These are phyloP conservation scores for Ceratobasidium sp. DNA, from an alignment of 1,284 basidiomycete genomes.

Conservation along the genomic window DNA sequence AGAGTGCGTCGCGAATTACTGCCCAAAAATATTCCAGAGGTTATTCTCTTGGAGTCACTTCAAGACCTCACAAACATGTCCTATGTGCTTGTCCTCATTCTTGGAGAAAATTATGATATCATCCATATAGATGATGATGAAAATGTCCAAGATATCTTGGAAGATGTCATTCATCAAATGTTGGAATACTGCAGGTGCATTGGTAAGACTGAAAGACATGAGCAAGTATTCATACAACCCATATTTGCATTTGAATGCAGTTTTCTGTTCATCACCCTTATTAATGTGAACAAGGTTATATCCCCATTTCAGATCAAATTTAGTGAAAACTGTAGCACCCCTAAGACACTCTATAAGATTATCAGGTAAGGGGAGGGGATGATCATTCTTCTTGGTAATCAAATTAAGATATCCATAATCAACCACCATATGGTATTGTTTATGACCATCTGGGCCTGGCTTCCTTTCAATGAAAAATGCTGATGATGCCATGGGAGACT, in stretches of 20 bases:
- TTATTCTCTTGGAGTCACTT: too few relatives aligned
- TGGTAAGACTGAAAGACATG: slow-evolving; percentile 54
- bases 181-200: slow-evolving; percentile 52
- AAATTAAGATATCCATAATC: too few relatives aligned
- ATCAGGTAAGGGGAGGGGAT: too few relatives aligned
- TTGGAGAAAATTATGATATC: neutral
- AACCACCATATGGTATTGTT: too few relatives aligned
- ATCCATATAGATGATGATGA: neutral
- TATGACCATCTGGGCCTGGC: too few relatives aligned
- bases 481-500: too few relatives aligned
- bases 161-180: slow-evolving; percentile 36
- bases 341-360: too few relatives aligned
- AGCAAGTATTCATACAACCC: slow-evolving; percentile 52
- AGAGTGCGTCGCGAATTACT: too few relatives aligned
- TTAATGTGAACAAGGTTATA: slow-evolving; percentile 49
- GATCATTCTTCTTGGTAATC: too few relatives aligned
- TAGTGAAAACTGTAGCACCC: slow-evolving; percentile 45
- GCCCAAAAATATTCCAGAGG: too few relatives aligned
- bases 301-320: slow-evolving; percentile 48
- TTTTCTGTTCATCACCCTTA: slow-evolving; percentile 50
- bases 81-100: neutral
- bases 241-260: slow-evolving; percentile 50
- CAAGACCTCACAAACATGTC: neutral
- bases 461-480: too few relatives aligned
- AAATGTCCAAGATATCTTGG: neutral